Conservation (phyloP, 495 filamentous ascomycete genomes). For the Neurospora sp. region DNA sequence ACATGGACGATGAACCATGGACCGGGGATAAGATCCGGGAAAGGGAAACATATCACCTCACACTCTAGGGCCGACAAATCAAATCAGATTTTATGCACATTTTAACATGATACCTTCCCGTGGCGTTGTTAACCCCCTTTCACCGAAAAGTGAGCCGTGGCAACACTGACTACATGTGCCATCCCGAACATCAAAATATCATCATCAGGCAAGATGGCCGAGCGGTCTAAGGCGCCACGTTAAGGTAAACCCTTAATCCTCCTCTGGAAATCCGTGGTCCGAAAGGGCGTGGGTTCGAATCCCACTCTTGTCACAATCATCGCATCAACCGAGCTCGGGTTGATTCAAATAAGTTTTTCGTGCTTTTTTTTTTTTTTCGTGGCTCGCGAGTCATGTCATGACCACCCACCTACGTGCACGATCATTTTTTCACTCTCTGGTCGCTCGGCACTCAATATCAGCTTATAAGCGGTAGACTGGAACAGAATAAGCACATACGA, state of each 20-base stretch:
- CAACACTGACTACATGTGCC: background rate
- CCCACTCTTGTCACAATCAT: constrained; percentile 19
- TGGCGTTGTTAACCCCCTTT: background rate
- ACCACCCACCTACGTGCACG: too few relatives aligned
- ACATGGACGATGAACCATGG: background rate
- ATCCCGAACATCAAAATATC: background rate
- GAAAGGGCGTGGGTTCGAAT: constrained; percentile 29
- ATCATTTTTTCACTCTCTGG: too few relatives aligned
- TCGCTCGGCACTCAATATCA: too few relatives aligned
- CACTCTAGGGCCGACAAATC: background rate
- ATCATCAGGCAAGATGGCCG: background rate
- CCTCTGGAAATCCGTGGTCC: constrained; percentile 10
- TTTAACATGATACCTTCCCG: background rate
- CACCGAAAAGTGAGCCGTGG: background rate
- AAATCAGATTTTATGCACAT: background rate
- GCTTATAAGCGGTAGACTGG: too few relatives aligned
- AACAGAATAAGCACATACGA: constrained; percentile 23
- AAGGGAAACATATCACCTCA: background rate
- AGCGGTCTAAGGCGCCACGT: background rate
- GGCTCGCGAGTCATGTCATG: too few relatives aligned
- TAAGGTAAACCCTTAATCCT: too few relatives aligned
- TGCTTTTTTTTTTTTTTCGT: too few relatives aligned
- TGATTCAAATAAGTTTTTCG: too few relatives aligned
- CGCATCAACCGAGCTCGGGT: too few relatives aligned
- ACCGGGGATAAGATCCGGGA: background rate